Evolutionary conservation across 1,284 basidiomycete species (phyloP), one percentile per base, ranked within the genome.

Genomic region (Ustilago xerochloae): DNA sequence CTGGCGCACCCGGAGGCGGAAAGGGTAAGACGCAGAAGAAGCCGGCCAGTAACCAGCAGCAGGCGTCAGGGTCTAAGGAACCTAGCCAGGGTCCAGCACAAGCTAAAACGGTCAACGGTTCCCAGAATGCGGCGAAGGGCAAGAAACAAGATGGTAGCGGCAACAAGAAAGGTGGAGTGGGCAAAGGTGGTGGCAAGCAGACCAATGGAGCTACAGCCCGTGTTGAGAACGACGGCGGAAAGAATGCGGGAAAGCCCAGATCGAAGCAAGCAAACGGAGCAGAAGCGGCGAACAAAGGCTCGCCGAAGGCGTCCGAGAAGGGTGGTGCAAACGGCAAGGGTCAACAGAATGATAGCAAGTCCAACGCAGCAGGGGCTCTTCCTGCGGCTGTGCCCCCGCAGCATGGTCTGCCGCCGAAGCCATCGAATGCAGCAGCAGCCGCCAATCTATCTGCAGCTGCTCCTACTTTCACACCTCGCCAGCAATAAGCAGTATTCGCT

Each of bases 21-120:
- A 63, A 69, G 35, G 60, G 66, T 1, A 63, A 69, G 30, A 36
- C 35, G 35, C 61, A 55, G 46, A 63, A 59, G 48, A 69, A 69
- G 48, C 41, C 58, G 13, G 48, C 20, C 41, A 53, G 55, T 32
- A 55, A 51, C n/a, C 43, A 41, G 58, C 58, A 46, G 30, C 57
- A 48, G 29, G 46, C 50, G 30, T 59, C 47, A 8, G 32, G 29
- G 1, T 52, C 52, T 0, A 64, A 58, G 18, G n/a, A 55, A 10
- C 13, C 30, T 15, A n/a, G n/a, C 28, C 46, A 50, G 20, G 56
- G 54, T 26, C 13, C 29, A 10, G 50, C 49, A 3, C 55, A 43
- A n/a, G 6, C 50, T 0, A 22, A 18, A 15, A 13, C 55, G 1
- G 41, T 29, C 0, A 56, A 60, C 18, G 64, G 64, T 24, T 24